phyloP scores from a whole-genome alignment of 202 grass and related monocot genomes.

The Panicum virgatum region DNA sequence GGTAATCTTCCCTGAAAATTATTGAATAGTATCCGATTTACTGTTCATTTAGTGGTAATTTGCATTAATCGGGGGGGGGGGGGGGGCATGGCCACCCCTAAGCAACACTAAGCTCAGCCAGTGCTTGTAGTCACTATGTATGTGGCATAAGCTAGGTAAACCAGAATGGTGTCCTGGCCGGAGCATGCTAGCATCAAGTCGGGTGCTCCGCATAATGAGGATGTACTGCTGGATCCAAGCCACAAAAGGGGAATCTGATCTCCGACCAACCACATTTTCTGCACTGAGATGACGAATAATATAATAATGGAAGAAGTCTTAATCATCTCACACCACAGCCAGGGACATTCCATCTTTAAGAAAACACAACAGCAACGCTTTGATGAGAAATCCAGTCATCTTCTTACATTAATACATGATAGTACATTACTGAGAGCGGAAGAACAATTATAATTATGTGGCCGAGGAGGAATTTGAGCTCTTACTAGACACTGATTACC shows the following conservation, averaged over 20 bases:
- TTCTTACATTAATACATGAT: not conserved
- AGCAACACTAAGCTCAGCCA: too few relatives aligned
- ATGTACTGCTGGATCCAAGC: conserved; percentile 2
- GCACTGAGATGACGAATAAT: conserved; percentile 29
- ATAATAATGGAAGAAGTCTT: conserved; percentile 22
- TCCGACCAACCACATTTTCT: conserved; percentile 32
- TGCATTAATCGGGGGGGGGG: too few relatives aligned
- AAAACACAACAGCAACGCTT: not conserved
- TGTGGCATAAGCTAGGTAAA: not conserved
- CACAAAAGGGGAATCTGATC: conserved; percentile 46
- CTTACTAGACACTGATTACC: not conserved
- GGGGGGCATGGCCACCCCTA: too few relatives aligned
- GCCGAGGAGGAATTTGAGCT: too few relatives aligned
- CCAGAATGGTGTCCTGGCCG: conserved; percentile 39
- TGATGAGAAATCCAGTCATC: not conserved
- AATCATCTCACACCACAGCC: not conserved
- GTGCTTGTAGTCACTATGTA: conserved; percentile 43
- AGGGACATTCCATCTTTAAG: not conserved
- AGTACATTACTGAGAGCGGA: not conserved
- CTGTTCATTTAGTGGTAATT: too few relatives aligned
- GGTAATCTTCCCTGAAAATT: too few relatives aligned
- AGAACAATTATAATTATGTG: not conserved
- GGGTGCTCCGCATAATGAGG: conserved; percentile 23
- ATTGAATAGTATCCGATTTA: too few relatives aligned
- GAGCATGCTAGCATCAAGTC: conserved; percentile 38